Evolutionary conservation across 352 stramenopile species (phyloP).

Genomic region (Globisporangium emineosum): DNA sequence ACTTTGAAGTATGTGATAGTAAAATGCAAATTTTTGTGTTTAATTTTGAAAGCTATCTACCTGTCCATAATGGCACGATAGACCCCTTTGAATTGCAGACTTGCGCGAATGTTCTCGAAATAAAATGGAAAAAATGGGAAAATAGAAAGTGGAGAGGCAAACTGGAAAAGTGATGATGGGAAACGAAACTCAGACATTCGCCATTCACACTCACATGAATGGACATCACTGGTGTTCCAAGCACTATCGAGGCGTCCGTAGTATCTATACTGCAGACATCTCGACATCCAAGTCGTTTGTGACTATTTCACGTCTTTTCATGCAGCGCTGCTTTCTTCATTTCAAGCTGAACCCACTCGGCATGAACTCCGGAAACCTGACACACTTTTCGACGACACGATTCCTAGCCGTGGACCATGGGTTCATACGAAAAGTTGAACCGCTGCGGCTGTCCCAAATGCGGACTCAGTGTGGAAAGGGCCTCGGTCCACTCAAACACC

Average conservation of each 20-base stretch:
- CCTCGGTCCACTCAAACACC: constrained; percentile 62
- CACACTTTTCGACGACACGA: not conserved
- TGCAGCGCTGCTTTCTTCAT: not conserved
- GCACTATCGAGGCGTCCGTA: too few species aligned
- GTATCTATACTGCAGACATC: too few species aligned
- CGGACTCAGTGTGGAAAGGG: constrained; percentile 17
- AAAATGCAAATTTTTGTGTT: not conserved
- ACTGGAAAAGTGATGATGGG: not conserved
- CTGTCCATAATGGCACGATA: not conserved
- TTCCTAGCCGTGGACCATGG: constrained; percentile 29
- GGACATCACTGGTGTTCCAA: too few species aligned
- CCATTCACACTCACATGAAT: not conserved
- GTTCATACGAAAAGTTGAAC: constrained; percentile 41
- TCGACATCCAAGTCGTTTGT: too few species aligned
- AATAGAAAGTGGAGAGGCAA: not conserved
- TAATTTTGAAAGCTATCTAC: not conserved
- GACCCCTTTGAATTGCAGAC: not conserved
- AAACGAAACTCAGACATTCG: not conserved
- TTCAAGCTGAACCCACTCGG: not conserved
- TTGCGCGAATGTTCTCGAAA: constrained; percentile 2
- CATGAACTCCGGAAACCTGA: not conserved
- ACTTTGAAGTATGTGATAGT: too few species aligned
- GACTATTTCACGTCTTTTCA: too few species aligned
- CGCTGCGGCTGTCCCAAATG: constrained; percentile 33
- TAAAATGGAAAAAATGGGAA: not conserved